phyloP scores from a whole-genome alignment of 2,329 filamentous ascomycete species.

The Phaeosphaeriaceae sp. region DNA sequence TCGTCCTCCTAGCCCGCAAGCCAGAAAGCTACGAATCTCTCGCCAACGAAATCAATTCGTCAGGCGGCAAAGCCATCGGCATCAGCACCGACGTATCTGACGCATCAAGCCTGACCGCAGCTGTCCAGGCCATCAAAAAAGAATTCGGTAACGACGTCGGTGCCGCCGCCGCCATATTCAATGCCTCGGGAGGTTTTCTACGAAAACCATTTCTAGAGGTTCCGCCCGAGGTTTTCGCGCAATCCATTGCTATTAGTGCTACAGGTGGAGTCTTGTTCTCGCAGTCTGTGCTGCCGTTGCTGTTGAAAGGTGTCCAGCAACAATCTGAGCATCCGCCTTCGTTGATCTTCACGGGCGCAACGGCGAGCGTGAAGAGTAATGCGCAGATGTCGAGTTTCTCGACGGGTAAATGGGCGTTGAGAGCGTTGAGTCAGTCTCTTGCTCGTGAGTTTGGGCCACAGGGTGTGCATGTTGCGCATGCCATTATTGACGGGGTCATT shows the following conservation, averaged over 20 bases:
- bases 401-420: conserved; percentile 78
- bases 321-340: conserved; percentile 70
- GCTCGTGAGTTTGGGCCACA: conserved; percentile 84
- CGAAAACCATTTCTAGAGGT: conserved; percentile 68
- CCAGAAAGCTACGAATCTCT: conserved; percentile 70
- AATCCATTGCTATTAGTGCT: conserved; percentile 54
- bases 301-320: conserved; percentile 65
- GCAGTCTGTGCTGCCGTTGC: conserved; percentile 71
- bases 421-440: conserved; percentile 75
- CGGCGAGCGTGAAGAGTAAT: conserved; percentile 76
- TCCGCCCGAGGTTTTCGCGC: conserved; percentile 63
- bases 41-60: conserved; percentile 70
- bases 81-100: conserved; percentile 71
- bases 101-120: conserved; percentile 60
- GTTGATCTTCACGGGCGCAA: conserved; percentile 86
- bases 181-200: conserved; percentile 66
- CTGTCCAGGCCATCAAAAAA: conserved; percentile 67
- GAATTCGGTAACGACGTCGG: conserved; percentile 60
- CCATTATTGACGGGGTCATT: conserved; percentile 84
- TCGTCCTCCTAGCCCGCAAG: conserved; percentile 75
- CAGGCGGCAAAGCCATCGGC: conserved; percentile 73
- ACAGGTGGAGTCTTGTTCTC: conserved; percentile 79
- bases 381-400: conserved; percentile 75
- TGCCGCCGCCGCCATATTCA: conserved; percentile 69
- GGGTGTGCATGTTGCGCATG: conserved; percentile 83